A percentile compares a stretch with the other conserved stretches of the same genome.
Evolutionary conservation across 345 rosid genomes (phyloP).

Genomic region (Iberis pinnata): DNA sequence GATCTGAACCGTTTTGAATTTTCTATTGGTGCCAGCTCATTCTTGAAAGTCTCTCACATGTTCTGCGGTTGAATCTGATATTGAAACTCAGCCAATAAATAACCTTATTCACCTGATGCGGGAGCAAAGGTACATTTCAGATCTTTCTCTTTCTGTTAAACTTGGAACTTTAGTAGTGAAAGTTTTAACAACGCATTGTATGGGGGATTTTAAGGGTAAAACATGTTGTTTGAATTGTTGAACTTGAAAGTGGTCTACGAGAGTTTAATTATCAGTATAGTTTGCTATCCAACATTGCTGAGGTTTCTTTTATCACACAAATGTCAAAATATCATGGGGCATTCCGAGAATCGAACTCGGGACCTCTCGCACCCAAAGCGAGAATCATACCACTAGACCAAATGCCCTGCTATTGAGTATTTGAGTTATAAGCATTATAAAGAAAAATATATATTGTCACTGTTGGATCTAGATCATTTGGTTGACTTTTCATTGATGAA

Average conservation of each 20-base stretch:
- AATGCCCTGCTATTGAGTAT: constrained; percentile 35
- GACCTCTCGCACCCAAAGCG: constrained; percentile 97
- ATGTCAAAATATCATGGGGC: constrained; percentile 25
- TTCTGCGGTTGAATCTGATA: neutral
- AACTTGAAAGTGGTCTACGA: neutral
- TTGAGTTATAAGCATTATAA: neutral
- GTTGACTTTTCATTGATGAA: constrained; percentile 12
- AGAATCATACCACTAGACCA: constrained; percentile 99
- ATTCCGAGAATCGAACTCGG: constrained; percentile 91
- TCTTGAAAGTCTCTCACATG: constrained; percentile 8
- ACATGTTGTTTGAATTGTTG: constrained; percentile 8
- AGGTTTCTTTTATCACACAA: neutral
- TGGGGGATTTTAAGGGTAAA: neutral
- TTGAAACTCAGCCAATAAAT: constrained; percentile 1
- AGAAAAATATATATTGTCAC: neutral
- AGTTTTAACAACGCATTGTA: neutral
- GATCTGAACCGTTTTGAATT: constrained; percentile 5
- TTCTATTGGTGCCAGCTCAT: constrained; percentile 8
- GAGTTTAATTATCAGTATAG: neutral
- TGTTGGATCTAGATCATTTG: neutral
- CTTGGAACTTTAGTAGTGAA: constrained; percentile 1
- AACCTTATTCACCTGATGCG: neutral
- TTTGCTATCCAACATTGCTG: neutral
- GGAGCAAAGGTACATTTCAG: constrained; percentile 10
- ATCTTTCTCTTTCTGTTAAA: neutral